Percentiles rank a stretch among this genome's conserved stretches.
Conservation (phyloP, 768 basidiomycete genomes). For the Kwoniella shandongensis region DNA sequence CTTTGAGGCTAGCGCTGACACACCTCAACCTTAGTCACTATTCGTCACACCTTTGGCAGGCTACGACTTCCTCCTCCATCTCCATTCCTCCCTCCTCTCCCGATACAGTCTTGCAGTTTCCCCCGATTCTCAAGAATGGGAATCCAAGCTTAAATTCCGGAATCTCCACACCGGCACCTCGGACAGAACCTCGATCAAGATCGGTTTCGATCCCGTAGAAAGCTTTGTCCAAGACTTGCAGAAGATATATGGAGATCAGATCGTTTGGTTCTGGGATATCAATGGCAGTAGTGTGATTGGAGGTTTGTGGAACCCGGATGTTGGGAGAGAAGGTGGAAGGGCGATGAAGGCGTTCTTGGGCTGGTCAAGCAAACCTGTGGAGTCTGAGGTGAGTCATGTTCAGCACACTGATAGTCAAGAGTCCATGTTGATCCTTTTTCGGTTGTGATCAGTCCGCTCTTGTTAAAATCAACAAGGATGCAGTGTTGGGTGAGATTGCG, state of each 20-base stretch:
- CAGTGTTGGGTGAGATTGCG: conserved; percentile 71
- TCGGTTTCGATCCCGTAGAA: conserved; percentile 78
- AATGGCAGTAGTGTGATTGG: conserved; percentile 78
- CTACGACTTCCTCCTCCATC: conserved; percentile 79
- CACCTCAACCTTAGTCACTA: conserved; percentile 60
- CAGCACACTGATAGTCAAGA: not conserved
- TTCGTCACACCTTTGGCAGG: conserved; percentile 80
- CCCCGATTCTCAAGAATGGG: conserved; percentile 58
- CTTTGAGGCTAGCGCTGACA: no score
- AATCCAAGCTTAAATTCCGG: conserved; percentile 29
- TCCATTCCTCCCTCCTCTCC: conserved; percentile 66
- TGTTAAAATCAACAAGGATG: conserved; percentile 67
- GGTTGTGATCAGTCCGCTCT: conserved; percentile 58
- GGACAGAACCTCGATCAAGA: conserved; percentile 49
- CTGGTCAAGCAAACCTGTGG: conserved; percentile 67
- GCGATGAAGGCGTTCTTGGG: conserved; percentile 79
- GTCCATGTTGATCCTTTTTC: conserved; percentile 3
- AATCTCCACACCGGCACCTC: conserved; percentile 25
- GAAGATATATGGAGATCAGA: conserved; percentile 71
- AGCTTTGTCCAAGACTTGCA: conserved; percentile 69
- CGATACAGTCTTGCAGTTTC: conserved; percentile 72
- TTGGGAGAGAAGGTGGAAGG: conserved; percentile 59
- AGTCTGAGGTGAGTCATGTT: conserved; percentile 24
- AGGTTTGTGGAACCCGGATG: conserved; percentile 75
- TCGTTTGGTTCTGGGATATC: conserved; percentile 79